Evolutionary conservation across 495 filamentous ascomycete genomes (phyloP).

Genomic region (Lindgomyces ingoldianus): DNA sequence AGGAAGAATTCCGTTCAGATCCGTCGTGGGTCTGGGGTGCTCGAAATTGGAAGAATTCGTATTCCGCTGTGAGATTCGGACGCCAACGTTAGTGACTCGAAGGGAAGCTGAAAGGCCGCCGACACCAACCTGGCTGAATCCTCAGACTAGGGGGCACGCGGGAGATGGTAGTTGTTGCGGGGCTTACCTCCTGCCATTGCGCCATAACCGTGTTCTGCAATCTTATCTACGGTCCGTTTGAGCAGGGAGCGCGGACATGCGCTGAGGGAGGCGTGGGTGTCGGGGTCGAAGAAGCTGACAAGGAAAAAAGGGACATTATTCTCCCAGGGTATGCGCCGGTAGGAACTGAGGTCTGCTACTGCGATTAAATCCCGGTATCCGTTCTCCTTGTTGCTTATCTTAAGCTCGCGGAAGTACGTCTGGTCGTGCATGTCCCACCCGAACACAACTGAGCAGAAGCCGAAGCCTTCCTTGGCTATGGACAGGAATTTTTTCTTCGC

Average conservation of each 20-base stretch:
- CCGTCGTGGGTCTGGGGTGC: slow-evolving; percentile 55
- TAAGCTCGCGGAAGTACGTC: slow-evolving; percentile 81
- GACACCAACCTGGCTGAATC: background rate
- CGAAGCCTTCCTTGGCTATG: slow-evolving; percentile 79
- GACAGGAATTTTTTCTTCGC: slow-evolving; percentile 95
- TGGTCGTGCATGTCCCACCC: slow-evolving; percentile 98
- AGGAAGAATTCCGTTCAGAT: slow-evolving; percentile 62
- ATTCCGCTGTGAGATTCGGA: slow-evolving; percentile 65
- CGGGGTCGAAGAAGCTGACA: slow-evolving; percentile 80
- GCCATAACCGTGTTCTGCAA: slow-evolving; percentile 63
- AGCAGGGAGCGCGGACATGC: slow-evolving; percentile 82
- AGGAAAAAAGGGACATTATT: slow-evolving; percentile 90
- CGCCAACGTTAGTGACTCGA: background rate
- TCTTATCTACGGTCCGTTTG: slow-evolving; percentile 64
- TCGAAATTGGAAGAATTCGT: slow-evolving; percentile 96
- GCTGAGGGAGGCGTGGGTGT: slow-evolving; percentile 66
- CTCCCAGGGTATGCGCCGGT: slow-evolving; percentile 94
- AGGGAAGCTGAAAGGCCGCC: background rate
- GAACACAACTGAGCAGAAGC: slow-evolving; percentile 95
- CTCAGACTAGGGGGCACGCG: background rate
- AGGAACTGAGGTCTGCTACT: slow-evolving; percentile 75
- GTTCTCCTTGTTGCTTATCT: slow-evolving; percentile 88
- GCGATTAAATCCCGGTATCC: slow-evolving; percentile 91
- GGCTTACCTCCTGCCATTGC: slow-evolving; percentile 90
- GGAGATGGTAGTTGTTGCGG: background rate